phyloP scores from a whole-genome alignment of 2,329 filamentous ascomycete genomes.

The Aspergillus thermomutatus region DNA sequence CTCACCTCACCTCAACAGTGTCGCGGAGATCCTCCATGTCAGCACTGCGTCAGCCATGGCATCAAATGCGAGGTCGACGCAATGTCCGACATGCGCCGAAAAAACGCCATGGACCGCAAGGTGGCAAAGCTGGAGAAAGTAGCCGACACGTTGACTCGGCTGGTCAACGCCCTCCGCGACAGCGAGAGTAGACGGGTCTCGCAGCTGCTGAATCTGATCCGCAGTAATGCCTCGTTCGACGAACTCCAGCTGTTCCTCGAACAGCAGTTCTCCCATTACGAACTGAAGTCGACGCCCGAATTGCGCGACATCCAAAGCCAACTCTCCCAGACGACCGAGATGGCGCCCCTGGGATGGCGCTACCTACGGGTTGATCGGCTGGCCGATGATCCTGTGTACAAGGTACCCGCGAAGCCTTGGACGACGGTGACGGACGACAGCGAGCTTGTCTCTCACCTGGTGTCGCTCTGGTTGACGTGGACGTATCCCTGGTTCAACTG shows the following conservation, averaged over 20 bases:
- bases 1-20: conserved; percentile 14
- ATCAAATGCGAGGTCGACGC: conserved; percentile 25
- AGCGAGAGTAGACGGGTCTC: conserved; percentile 14
- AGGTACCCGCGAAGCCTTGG: conserved; percentile 30
- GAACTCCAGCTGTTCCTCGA: conserved; percentile 20
- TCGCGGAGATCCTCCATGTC: conserved; percentile 25
- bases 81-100: conserved; percentile 27
- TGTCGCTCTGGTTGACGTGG: conserved; percentile 35
- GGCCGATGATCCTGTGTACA: conserved; percentile 21
- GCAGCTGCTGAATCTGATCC: conserved; percentile 25
- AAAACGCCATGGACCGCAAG: conserved; percentile 22
- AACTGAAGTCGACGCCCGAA: conserved; percentile 13
- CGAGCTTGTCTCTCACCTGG: conserved; percentile 30
- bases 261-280: conserved; percentile 11
- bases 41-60: conserved; percentile 24
- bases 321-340: not conserved
- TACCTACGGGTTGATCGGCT: conserved; percentile 24
- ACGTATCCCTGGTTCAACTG: conserved; percentile 27
- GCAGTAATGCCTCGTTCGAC: conserved; percentile 20
- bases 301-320: conserved; percentile 13
- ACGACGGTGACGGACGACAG: conserved; percentile 32
- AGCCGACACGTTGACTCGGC: conserved; percentile 12
- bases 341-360: conserved; percentile 9
- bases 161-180: conserved; percentile 20
- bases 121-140: conserved; percentile 18